Base-by-base conservation (phyloP, 495 filamentous ascomycete species). In the Amphirosellinia nigrospora region DNA sequence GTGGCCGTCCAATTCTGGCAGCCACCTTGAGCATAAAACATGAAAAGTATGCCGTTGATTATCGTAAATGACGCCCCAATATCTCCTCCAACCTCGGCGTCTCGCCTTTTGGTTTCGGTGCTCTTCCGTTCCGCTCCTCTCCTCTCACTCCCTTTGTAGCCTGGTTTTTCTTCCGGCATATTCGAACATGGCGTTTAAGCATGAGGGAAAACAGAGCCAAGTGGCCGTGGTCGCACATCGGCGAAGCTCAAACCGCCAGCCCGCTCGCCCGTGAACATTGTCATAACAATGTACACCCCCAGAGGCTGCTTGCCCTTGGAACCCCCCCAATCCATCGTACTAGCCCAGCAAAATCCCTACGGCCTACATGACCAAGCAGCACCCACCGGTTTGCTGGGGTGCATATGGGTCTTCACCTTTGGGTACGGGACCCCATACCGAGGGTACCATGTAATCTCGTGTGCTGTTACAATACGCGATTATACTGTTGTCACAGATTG, bases 361-460 rank as follows among this genome's bases (percentile, higher is more conserved):
- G 16, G 62, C 43, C 68, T 92, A 97, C 94, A 97, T 97, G 77
- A 98, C 89, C 69, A 91, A 86, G 84, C 96, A 99, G 89, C 96
- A 99, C 73, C 92, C 90, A 78, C 87, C 91, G 75, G 85, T 91
- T 79, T 96, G 93, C 83, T 94, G 96, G 70, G 94, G 94, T 69
- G 95, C 94, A 79, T 99, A 98, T 48, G 96, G 96, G 82, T 99
- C 96, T 76, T 98, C 96, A 75, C 90, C 89, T 86, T 92, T 94
- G 75, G 95, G 93, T 70, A 98, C 94, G 71, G 89, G 86, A 70
- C 96, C 96, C 96, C 96, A 98, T 79, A 96, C 90, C 60, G 92
- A 94, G 63, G 96, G 96, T 72, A 99, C 96, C 96, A 99, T 99
- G 80, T 94, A 98, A 79, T 99, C 96, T 82, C 93, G 93, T 72